These are phyloP conservation scores for Wickerhamomyces sydowiorum DNA, from an alignment of 805 yeast species.

Conservation along the genomic window DNA sequence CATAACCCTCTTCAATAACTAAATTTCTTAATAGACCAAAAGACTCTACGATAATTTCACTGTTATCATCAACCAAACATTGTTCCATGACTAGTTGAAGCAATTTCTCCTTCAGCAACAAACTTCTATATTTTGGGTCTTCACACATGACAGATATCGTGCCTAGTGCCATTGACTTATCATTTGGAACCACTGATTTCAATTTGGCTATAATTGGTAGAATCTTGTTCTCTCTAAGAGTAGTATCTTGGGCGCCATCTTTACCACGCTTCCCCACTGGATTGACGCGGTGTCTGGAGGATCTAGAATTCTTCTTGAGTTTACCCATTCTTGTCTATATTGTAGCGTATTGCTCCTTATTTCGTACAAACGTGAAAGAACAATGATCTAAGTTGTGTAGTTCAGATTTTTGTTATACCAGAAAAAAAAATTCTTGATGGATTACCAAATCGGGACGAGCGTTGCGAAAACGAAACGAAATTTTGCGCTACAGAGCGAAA, in stretches of 20 bases:
- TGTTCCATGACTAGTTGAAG: conserved; percentile 59
- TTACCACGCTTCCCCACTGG: conserved; percentile 26
- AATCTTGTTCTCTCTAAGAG: conserved; percentile 47
- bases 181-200: conserved; percentile 58
- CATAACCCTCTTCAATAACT: conserved; percentile 84
- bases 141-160: conserved; percentile 70
- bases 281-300: conserved; percentile 33
- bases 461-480: background rate
- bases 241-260: conserved; percentile 38
- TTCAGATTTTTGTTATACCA: background rate
- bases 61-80: conserved; percentile 58
- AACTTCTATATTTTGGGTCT: conserved; percentile 54
- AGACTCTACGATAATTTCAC: conserved; percentile 75
- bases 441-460: background rate
- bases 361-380: too few species aligned
- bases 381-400: too few species aligned
- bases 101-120: conserved; percentile 66
- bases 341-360: too few species aligned
- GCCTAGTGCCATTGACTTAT: conserved; percentile 70
- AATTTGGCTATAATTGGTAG: conserved; percentile 65
- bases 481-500: background rate
- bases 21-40: conserved; percentile 78
- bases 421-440: background rate
- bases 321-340: conserved; percentile 51
- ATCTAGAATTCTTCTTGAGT: conserved; percentile 60